A percentile compares a stretch with the other conserved stretches of the same genome.
Conservation (phyloP, 257 asterid genomes). For the Solanum bukasovii region DNA sequence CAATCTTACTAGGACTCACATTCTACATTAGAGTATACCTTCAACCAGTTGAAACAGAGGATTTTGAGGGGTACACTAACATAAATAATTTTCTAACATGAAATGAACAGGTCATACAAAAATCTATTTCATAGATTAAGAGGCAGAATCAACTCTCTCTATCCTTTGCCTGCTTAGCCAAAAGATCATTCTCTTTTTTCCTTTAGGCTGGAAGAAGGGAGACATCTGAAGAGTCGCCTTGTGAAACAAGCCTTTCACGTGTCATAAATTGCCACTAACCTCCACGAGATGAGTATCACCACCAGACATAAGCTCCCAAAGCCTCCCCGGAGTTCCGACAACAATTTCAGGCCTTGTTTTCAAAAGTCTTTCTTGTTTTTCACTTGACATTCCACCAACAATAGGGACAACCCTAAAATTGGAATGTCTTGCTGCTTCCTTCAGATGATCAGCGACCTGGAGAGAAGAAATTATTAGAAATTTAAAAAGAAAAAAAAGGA, state of each 20-base stretch:
- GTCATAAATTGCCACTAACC: constrained; percentile 34
- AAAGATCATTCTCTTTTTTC: neutral
- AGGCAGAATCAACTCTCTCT: neutral
- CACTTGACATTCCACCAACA: constrained; percentile 92
- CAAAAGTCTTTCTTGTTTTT: constrained; percentile 90
- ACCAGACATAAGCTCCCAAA: constrained; percentile 95
- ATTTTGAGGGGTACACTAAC: neutral
- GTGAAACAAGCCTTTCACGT: neutral
- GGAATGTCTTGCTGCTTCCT: constrained; percentile 52
- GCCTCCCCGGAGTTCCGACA: constrained; percentile 98
- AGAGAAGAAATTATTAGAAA: neutral
- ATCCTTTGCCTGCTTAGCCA: neutral
- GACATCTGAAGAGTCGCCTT: neutral
- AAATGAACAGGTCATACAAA: neutral
- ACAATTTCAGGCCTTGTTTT: constrained; percentile 87
- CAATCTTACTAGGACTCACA: neutral
- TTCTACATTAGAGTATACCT: neutral
- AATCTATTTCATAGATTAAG: neutral
- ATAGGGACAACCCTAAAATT: constrained; percentile 65
- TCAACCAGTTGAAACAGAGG: neutral
- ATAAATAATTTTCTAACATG: neutral
- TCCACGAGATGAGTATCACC: constrained; percentile 79
- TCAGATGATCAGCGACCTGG: constrained; percentile 90
- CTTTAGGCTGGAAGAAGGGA: neutral
- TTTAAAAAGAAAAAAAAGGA: neutral